These are phyloP conservation scores for Fraxinus velutina DNA, from an alignment of 305 asterid species.

Conservation along the genomic window DNA sequence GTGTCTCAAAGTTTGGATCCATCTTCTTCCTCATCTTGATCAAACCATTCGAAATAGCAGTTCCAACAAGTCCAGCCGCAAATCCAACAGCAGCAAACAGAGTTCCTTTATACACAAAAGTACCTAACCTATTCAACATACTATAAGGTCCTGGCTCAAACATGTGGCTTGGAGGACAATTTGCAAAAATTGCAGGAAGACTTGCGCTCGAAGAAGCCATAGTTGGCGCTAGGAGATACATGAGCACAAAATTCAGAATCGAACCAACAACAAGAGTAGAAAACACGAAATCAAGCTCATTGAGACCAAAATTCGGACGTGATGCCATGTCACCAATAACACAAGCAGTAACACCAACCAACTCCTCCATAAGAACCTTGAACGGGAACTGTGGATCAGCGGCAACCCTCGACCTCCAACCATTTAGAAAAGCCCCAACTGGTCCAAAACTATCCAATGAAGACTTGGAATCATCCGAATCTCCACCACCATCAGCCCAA, in stretches of 20 bases:
- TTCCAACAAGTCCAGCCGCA: slow-evolving; percentile 49
- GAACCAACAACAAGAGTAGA: slow-evolving; percentile 49
- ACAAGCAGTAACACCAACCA: slow-evolving; percentile 46
- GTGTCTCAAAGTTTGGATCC: slow-evolving; percentile 48
- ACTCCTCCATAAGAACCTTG: slow-evolving; percentile 52
- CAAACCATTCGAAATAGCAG: slow-evolving; percentile 45
- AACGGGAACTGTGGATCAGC: slow-evolving; percentile 53
- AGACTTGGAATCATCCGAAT: slow-evolving; percentile 24
- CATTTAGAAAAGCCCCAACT: slow-evolving; percentile 39
- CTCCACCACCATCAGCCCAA: slow-evolving; percentile 37
- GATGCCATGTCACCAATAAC: slow-evolving; percentile 52
- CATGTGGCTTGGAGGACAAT: slow-evolving; percentile 51
- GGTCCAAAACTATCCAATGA: slow-evolving; percentile 34
- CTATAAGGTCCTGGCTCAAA: slow-evolving; percentile 49
- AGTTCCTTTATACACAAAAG: slow-evolving; percentile 43
- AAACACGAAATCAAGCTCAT: slow-evolving; percentile 52
- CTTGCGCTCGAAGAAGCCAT: slow-evolving; percentile 19
- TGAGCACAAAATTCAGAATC: slow-evolving; percentile 43
- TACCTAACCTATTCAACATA: slow-evolving; percentile 36
- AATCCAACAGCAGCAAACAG: slow-evolving; percentile 46
- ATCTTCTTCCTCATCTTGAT: slow-evolving; percentile 43
- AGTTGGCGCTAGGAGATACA: slow-evolving; percentile 51
- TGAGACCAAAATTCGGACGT: slow-evolving; percentile 51
- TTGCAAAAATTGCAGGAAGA: slow-evolving; percentile 41
- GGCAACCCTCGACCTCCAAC: slow-evolving; percentile 50